Evolutionary conservation across 768 basidiomycete species (phyloP).

Genomic region (Amanita pallidorosea): DNA sequence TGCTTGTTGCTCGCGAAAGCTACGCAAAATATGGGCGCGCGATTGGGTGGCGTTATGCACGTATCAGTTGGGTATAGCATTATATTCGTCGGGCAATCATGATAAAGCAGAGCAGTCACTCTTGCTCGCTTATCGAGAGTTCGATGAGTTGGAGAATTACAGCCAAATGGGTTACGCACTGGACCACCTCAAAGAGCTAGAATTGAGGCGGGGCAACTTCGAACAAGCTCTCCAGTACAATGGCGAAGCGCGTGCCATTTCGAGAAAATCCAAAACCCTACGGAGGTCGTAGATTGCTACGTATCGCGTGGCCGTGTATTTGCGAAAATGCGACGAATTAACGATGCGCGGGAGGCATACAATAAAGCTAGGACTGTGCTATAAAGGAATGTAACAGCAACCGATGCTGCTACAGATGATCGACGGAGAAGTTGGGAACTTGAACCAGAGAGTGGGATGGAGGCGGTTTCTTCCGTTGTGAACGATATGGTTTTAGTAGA

Average conservation of each 20-base stretch:
- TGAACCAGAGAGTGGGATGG: background rate
- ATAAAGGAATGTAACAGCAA: background rate
- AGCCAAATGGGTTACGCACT: background rate
- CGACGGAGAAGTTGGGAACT: background rate
- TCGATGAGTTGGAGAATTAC: background rate
- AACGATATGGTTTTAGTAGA: too few relatives aligned
- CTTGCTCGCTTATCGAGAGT: background rate
- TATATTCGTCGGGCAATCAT: background rate
- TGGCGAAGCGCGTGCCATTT: background rate
- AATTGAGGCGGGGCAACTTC: background rate
- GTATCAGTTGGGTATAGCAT: constrained; percentile 1
- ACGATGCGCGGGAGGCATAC: background rate
- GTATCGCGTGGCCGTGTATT: background rate
- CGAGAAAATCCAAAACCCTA: background rate
- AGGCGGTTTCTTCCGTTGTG: background rate
- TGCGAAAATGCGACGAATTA: background rate
- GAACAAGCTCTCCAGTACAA: constrained; percentile 1
- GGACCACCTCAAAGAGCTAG: background rate
- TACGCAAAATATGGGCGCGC: background rate
- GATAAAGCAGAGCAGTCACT: background rate
- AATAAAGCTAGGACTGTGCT: background rate
- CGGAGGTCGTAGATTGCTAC: background rate
- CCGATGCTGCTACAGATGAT: background rate
- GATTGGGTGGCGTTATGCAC: background rate
- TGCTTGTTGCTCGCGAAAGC: background rate